phyloP scores from a whole-genome alignment of 2,329 filamentous ascomycete species.

The Ophiostoma montium region DNA sequence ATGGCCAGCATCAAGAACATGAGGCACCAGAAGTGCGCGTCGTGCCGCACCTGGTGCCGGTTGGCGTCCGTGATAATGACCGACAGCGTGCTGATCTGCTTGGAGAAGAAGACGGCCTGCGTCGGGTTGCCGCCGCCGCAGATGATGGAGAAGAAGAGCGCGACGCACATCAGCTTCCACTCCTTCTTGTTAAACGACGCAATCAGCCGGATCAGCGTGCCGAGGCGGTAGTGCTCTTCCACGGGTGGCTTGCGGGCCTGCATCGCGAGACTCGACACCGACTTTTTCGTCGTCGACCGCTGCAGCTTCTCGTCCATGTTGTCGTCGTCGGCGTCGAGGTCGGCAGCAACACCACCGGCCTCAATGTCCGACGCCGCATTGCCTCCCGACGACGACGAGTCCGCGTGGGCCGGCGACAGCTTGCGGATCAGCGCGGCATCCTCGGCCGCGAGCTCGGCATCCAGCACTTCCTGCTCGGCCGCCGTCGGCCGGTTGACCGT shows the following conservation, averaged over 20 bases:
- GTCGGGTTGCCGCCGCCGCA: constrained; percentile 59
- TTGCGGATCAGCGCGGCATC: constrained; percentile 38
- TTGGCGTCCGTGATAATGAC: constrained; percentile 25
- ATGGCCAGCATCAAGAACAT: constrained; percentile 82
- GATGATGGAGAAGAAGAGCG: constrained; percentile 59
- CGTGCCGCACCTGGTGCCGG: constrained; percentile 44
- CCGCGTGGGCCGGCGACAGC: constrained; percentile 22
- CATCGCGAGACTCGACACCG: constrained; percentile 57
- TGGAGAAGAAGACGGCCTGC: constrained; percentile 69
- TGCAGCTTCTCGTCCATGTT: constrained; percentile 43
- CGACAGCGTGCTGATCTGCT: constrained; percentile 54
- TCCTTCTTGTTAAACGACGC: constrained; percentile 66
- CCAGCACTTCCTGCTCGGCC: constrained; percentile 27
- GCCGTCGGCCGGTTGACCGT: constrained; percentile 40
- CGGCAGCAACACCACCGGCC: constrained; percentile 28
- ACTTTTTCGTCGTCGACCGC: constrained; percentile 40
- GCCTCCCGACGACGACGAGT: neutral
- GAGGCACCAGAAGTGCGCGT: constrained; percentile 72
- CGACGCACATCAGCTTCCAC: constrained; percentile 55
- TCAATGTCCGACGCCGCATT: neutral
- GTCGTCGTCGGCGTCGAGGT: constrained; percentile 53
- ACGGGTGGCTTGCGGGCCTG: constrained; percentile 37
- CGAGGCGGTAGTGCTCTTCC: constrained; percentile 46
- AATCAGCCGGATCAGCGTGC: constrained; percentile 66
- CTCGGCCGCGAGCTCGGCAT: constrained; percentile 37